Conservation (phyloP, 805 yeast species). For the Yamadazyma sp. region DNA sequence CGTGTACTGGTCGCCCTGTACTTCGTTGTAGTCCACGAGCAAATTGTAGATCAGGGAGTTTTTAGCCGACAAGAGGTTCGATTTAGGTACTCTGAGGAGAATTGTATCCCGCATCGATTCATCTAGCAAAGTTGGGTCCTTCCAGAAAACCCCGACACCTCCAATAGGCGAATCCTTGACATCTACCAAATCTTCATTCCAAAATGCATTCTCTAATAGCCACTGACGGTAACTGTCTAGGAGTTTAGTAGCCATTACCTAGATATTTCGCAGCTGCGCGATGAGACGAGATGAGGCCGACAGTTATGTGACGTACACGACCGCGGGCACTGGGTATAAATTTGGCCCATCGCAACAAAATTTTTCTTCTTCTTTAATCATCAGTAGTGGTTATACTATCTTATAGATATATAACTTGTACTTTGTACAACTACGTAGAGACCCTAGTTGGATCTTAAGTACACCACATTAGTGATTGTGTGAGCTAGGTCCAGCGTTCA, state of each 20-base stretch:
- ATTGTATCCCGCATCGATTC: slow-evolving; percentile 20
- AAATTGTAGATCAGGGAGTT: slow-evolving; percentile 67
- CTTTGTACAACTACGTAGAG: slow-evolving; percentile 43
- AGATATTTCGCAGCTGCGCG: slow-evolving; percentile 5
- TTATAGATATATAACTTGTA: slow-evolving; percentile 57
- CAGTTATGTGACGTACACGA: slow-evolving; percentile 7
- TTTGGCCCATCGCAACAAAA: slow-evolving; percentile 23
- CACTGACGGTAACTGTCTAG: slow-evolving; percentile 32
- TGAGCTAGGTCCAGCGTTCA: slow-evolving; percentile 42
- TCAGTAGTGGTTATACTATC: slow-evolving; percentile 84
- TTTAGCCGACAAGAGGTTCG: slow-evolving; percentile 54
- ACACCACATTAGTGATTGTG: slow-evolving; percentile 45
- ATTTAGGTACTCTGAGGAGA: slow-evolving; percentile 62
- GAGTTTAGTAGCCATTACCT: slow-evolving; percentile 1
- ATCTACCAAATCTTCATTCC: slow-evolving; percentile 39
- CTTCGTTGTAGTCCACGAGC: slow-evolving; percentile 48
- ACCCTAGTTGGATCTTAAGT: slow-evolving; percentile 35
- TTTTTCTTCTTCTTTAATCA: slow-evolving; percentile 36
- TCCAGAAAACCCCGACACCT: slow-evolving; percentile 76
- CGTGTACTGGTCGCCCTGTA: slow-evolving; percentile 9
- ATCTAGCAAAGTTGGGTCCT: slow-evolving; percentile 16
- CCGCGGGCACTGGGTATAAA: slow-evolving; percentile 5
- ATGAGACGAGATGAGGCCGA: slow-evolving; percentile 8
- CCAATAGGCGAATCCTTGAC: slow-evolving; percentile 33
- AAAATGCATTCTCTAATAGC: slow-evolving; percentile 56